phyloP scores from a whole-genome alignment of 371 early-diverging fungal genomes.

The Dinochytrium kinnereticum region DNA sequence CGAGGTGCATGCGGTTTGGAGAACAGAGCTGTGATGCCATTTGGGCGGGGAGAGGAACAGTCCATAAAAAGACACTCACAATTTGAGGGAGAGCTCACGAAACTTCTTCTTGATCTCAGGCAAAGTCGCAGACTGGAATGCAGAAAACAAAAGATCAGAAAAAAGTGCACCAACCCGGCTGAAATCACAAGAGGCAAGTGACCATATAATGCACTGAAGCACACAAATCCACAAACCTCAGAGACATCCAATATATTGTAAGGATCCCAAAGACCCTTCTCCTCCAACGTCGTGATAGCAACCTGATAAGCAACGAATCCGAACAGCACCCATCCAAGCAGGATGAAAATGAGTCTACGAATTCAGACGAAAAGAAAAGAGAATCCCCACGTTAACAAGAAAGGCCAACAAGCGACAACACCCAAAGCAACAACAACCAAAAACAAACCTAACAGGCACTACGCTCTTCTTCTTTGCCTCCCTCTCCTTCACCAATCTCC shows the following conservation, averaged over 20 bases:
- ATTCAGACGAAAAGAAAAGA: background rate
- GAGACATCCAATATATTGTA: conserved; percentile 85
- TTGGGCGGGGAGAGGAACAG: background rate
- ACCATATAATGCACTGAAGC: too few species aligned
- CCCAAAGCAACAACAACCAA: too few species aligned
- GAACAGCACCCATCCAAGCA: conserved; percentile 73
- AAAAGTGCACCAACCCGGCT: too few species aligned
- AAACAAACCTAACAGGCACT: conserved; percentile 29
- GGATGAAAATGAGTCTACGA: conserved; percentile 36
- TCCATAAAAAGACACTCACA: conserved; percentile 46
- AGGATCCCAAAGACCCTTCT: conserved; percentile 85
- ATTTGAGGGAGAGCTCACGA: conserved; percentile 74
- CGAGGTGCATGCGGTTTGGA: too few species aligned
- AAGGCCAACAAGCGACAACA: too few species aligned
- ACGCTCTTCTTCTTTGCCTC: conserved; percentile 30
- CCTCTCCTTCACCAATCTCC: background rate
- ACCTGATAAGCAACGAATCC: conserved; percentile 78
- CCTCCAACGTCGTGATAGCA: conserved; percentile 69
- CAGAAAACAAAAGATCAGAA: conserved; percentile 7
- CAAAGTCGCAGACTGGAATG: conserved; percentile 54
- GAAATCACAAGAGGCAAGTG: too few species aligned
- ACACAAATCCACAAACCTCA: conserved; percentile 54
- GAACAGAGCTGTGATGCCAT: too few species aligned
- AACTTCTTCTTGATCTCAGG: conserved; percentile 76
- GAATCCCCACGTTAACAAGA: too few species aligned